Base-by-base conservation (phyloP, 2,329 filamentous ascomycete species). In the Mycosphaerelloides madeirae region DNA sequence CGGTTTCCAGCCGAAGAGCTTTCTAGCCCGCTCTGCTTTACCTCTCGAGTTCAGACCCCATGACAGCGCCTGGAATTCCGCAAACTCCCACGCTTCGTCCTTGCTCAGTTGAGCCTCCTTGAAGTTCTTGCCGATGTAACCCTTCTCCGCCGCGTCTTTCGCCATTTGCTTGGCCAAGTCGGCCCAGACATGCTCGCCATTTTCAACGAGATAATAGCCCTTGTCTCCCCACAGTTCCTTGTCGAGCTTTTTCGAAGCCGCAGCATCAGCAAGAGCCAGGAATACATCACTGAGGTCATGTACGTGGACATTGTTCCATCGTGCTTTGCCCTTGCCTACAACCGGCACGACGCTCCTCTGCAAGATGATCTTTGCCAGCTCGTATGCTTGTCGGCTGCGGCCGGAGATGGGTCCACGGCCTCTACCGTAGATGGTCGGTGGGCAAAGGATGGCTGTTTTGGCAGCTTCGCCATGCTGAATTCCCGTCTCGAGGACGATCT, bases 151-250 rank as follows among this genome's bases (percentile, higher is more conserved):
- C 9, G 57, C 57, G 29, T 54, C 49, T 32, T 41, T 37, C 14
- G 53, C 53, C 13, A 55, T 47, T 19, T 38, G 32, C 37, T 41
- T 46, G 6, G 46, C 43, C 19, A 66, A 39, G 13, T 64, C 60
- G 6, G 54, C 54, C 83, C 83, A 89, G 18, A 66, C 66, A 60
- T 84, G 79, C 39, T 75, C 66, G 3, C 80, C 83, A 51, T 74
- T 76, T 60, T 84, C 80, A 3, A 76, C 70, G 48, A 89, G 79
- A 65, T 80, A 87, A 57, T 88, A 89, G 1, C 73, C 83, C 32
- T 77, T 65, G 1, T 65, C 65, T 2, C 81, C 82, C 74, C 84
- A 87, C 0, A 72, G 65, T 16, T 68, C 69, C 1, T 51, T 49
- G 28, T 52, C 52, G 2, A 60, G 57, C 12, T 68, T 65, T 7